These are phyloP conservation scores for Solanum hybrid DNA, from an alignment of 305 asterid genomes.

Conservation along the genomic window DNA sequence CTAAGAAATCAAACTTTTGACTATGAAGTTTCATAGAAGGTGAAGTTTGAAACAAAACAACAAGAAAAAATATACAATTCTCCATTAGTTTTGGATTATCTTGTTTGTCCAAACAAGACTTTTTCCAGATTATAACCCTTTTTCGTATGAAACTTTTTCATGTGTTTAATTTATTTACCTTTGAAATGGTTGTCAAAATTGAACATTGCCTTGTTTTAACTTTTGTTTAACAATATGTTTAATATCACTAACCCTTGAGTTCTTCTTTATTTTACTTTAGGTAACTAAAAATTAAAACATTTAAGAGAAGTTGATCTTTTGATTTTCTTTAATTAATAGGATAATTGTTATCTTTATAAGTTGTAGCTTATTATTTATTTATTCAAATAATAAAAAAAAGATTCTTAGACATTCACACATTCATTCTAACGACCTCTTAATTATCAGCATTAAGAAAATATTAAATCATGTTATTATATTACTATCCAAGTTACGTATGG, in stretches of 20 bases:
- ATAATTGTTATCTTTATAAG: background rate
- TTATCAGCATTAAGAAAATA: background rate
- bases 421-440: background rate
- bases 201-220: background rate
- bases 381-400: background rate
- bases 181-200: background rate
- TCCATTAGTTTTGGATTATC: background rate
- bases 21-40: background rate
- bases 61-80: background rate
- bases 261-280: background rate
- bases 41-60: background rate
- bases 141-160: background rate
- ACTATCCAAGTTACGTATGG: background rate
- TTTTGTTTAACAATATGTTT: background rate
- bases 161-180: background rate
- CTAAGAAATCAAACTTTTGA: background rate
- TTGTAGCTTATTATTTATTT: background rate
- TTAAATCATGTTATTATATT: background rate
- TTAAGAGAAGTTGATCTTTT: background rate
- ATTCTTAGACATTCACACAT: background rate
- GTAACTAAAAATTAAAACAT: background rate
- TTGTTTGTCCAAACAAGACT: background rate
- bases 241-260: background rate
- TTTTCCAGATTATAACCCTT: background rate
- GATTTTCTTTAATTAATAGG: background rate